Conservation (phyloP, 1,284 basidiomycete species). For the Rhodotorula glutinis region DNA sequence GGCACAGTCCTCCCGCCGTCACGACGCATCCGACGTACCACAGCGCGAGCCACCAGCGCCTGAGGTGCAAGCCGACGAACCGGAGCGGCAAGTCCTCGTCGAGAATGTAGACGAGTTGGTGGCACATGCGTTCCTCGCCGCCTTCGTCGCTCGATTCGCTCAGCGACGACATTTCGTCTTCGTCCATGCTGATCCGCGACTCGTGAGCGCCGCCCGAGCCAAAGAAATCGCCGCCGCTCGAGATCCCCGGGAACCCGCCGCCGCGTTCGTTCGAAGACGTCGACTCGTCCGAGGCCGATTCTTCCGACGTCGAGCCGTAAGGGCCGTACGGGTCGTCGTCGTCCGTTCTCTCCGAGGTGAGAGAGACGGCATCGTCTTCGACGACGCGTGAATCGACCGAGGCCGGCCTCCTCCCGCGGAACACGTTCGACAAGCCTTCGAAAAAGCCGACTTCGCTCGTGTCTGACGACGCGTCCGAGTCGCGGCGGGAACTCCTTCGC, state of each 20-base stretch:
- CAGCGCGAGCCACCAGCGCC: conserved; percentile 61
- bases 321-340: conserved; percentile 44
- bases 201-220: conserved; percentile 53
- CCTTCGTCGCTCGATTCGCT: conserved; percentile 41
- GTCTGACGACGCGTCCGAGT: too few relatives aligned
- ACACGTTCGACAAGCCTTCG: conserved; percentile 33
- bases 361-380: conserved; percentile 12
- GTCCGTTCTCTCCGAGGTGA: conserved; percentile 22
- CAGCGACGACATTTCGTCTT: conserved; percentile 20
- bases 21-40: conserved; percentile 73
- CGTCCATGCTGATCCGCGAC: conserved; percentile 67
- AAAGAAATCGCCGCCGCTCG: conserved; percentile 33
- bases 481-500: too few relatives aligned
- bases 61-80: conserved; percentile 81
- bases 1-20: conserved; percentile 70
- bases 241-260: conserved; percentile 7
- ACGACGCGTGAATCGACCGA: too few relatives aligned
- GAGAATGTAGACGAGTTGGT: conserved; percentile 80
- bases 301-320: conserved; percentile 37
- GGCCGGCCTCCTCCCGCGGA: conserved; percentile 23
- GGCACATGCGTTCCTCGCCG: conserved; percentile 35
- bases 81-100: conserved; percentile 90
- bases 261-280: conserved; percentile 28
- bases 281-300: conserved; percentile 26
- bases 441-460: conserved; percentile 32